These are phyloP conservation scores for Erodium moschatum DNA, from an alignment of 441 rosid species.

Conservation along the genomic window DNA sequence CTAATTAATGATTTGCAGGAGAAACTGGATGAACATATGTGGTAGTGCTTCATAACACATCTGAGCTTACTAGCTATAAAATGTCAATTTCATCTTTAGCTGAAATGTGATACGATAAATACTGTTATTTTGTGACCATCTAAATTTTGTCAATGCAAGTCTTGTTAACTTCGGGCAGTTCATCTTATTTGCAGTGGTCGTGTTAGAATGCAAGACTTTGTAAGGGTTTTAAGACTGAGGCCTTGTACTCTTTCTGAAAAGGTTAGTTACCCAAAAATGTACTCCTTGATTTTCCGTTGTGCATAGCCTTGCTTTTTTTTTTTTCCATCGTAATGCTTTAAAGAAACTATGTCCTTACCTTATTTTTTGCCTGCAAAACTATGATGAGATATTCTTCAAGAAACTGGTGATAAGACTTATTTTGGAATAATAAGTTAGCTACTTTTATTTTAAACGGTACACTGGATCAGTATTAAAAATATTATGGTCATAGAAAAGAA, in stretches of 20 bases:
- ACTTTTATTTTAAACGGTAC: neutral
- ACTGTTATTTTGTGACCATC: conserved; percentile 6
- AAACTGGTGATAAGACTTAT: neutral
- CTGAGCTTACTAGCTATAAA: no score
- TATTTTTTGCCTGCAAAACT: neutral
- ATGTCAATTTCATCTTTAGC: neutral
- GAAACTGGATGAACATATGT: no score
- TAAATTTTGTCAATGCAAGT: conserved; percentile 1
- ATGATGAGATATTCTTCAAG: neutral
- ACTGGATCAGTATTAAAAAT: neutral
- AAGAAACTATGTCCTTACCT: neutral
- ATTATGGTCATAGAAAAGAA: neutral
- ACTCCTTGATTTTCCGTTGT: neutral
- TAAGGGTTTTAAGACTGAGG: conserved; percentile 49
- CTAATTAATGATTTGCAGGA: no score
- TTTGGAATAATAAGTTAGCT: neutral
- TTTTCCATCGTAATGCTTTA: neutral
- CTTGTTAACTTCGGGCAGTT: neutral
- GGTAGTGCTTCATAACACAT: no score
- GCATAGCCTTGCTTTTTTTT: neutral
- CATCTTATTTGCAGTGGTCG: conserved; percentile 52
- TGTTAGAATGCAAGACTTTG: conserved; percentile 49
- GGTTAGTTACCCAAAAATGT: conserved; percentile 35
- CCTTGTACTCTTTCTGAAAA: conserved; percentile 51
- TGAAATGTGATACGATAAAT: neutral